Conservation (phyloP, 2,329 filamentous ascomycete genomes). For the Dactylellina leptospora region DNA sequence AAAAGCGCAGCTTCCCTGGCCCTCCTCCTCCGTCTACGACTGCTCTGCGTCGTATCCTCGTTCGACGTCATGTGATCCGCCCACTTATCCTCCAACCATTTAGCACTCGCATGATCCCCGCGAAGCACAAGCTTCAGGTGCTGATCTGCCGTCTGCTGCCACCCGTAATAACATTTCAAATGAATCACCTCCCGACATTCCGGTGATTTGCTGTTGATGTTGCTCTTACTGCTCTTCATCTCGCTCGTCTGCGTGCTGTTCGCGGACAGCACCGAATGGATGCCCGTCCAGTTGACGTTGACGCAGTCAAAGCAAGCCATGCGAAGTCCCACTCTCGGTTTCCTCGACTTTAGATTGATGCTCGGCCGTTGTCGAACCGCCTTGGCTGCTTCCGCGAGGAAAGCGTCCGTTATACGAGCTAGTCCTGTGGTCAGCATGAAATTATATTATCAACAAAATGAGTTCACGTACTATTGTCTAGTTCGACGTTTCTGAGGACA, state of each 20-base stretch:
- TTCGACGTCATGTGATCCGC: slow-evolving; percentile 91
- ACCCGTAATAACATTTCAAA: slow-evolving; percentile 93
- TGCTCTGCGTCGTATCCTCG: slow-evolving; percentile 76
- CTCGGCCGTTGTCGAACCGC: slow-evolving; percentile 71
- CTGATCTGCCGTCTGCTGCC: slow-evolving; percentile 93
- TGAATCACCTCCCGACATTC: slow-evolving; percentile 81
- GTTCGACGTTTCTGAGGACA: slow-evolving; percentile 74
- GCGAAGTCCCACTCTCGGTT: slow-evolving; percentile 70
- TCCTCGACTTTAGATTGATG: slow-evolving; percentile 51
- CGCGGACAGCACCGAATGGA: slow-evolving; percentile 83
- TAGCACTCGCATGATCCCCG: slow-evolving; percentile 71
- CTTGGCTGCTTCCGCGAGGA: slow-evolving; percentile 83
- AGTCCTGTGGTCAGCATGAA: not conserved
- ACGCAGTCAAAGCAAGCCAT: slow-evolving; percentile 90
- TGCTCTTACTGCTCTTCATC: slow-evolving; percentile 57
- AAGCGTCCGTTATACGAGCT: slow-evolving; percentile 81
- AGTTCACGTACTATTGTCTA: slow-evolving; percentile 76
- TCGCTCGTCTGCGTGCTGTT: slow-evolving; percentile 76
- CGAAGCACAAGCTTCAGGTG: slow-evolving; percentile 85
- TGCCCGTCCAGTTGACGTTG: slow-evolving; percentile 89
- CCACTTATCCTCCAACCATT: slow-evolving; percentile 88
- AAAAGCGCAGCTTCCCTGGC: slow-evolving; percentile 82
- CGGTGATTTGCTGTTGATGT: slow-evolving; percentile 59
- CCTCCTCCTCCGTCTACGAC: slow-evolving; percentile 74
- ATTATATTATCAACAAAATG: not conserved